Evolutionary conservation across 208 protist genomes (phyloP).

Genomic region (Wallacemonas collosoma): DNA sequence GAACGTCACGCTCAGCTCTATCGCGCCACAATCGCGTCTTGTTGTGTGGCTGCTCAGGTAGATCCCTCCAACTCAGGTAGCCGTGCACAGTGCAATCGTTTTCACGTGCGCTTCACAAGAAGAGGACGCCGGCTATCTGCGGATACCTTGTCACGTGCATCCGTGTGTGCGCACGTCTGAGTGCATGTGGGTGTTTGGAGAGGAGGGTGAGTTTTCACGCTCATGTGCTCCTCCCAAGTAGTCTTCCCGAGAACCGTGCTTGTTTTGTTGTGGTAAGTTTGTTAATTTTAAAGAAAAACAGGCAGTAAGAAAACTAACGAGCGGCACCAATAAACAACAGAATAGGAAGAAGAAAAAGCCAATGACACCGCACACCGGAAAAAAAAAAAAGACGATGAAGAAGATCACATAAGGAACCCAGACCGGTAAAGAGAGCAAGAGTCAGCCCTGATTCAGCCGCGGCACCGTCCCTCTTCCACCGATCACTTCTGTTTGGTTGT

Average conservation of each 20-base stretch:
- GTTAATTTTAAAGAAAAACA: slow-evolving; percentile 1
- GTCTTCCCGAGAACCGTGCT: background rate
- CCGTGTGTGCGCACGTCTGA: background rate
- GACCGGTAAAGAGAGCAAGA: too few species aligned
- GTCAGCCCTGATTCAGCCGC: too few species aligned
- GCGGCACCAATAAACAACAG: background rate
- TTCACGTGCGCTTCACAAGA: too few species aligned
- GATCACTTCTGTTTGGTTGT: background rate
- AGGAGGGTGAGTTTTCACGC: too few species aligned
- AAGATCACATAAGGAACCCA: background rate
- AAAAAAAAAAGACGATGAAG: slow-evolving; percentile 13
- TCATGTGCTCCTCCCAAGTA: background rate
- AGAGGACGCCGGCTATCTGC: too few species aligned
- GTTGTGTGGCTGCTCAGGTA: too few species aligned
- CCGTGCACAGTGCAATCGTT: too few species aligned
- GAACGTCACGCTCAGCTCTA: too few species aligned
- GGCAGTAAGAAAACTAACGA: background rate
- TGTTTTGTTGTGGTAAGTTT: slow-evolving; percentile 10
- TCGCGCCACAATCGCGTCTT: too few species aligned
- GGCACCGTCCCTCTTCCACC: background rate
- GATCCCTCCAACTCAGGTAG: too few species aligned
- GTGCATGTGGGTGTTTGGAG: background rate
- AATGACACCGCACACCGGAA: slow-evolving; percentile 3
- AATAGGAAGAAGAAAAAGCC: slow-evolving; percentile 20
- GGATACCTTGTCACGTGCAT: background rate